phyloP scores from a whole-genome alignment of 305 asterid genomes.

The Solanum hybrid region DNA sequence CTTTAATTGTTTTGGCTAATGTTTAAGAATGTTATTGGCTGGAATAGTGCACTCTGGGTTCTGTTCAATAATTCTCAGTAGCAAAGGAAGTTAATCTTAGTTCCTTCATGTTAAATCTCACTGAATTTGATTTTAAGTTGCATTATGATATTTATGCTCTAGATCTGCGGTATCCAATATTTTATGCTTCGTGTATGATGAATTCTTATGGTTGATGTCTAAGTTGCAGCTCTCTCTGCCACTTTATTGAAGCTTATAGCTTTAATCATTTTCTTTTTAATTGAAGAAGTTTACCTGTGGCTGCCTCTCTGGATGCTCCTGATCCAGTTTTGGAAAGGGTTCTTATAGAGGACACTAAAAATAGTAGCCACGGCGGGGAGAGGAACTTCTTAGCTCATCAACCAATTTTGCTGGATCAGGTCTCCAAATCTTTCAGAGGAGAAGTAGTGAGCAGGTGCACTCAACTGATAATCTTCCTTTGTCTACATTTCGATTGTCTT shows the following conservation, averaged over 20 bases:
- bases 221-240: neutral
- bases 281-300: conserved; percentile 21
- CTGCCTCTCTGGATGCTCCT: conserved; percentile 22
- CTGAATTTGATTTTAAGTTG: neutral
- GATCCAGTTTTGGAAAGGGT: conserved; percentile 21
- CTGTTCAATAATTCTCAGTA: neutral
- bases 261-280: neutral
- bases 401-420: conserved; percentile 30
- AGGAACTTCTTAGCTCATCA: conserved; percentile 26
- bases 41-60: neutral
- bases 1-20: neutral
- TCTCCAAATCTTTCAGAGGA: conserved; percentile 41
- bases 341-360: conserved; percentile 17
- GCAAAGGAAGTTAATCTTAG: neutral
- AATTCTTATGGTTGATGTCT: neutral
- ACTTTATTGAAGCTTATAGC: neutral
- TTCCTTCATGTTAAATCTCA: neutral
- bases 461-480: neutral
- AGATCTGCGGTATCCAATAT: neutral
- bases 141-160: neutral
- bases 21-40: neutral
- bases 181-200: neutral
- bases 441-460: conserved; percentile 46
- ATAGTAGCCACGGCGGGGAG: conserved; percentile 26
- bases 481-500: neutral